Conservation (phyloP, 768 basidiomycete species). For the Tephrocybe sp. region DNA sequence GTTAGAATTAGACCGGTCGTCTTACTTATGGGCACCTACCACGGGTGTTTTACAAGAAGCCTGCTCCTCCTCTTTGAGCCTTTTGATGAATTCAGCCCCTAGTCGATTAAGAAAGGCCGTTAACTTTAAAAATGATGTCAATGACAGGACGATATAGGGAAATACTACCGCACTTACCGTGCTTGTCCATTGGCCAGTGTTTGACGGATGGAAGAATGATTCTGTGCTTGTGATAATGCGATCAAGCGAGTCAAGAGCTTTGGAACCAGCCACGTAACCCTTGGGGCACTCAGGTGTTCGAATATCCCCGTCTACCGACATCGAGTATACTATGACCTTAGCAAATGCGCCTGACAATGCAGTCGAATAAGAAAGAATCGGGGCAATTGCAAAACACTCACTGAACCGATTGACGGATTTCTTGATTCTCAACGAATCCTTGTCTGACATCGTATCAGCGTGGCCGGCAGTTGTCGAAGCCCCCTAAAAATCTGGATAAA, state of each 20-base stretch:
- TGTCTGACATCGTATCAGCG: constrained; percentile 64
- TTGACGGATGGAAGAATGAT: constrained; percentile 94
- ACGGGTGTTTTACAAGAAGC: constrained; percentile 77
- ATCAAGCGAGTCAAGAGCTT: constrained; percentile 84
- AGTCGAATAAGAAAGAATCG: constrained; percentile 8
- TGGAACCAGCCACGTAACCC: constrained; percentile 79
- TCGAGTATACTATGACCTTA: constrained; percentile 85
- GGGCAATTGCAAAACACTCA: constrained; percentile 28
- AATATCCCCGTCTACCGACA: constrained; percentile 75
- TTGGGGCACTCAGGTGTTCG: constrained; percentile 43
- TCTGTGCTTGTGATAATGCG: constrained; percentile 90
- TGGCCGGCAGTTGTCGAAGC: constrained; percentile 66
- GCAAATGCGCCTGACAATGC: constrained; percentile 67
- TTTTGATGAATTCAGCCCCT: constrained; percentile 74
- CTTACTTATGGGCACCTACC: constrained; percentile 34
- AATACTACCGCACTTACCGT: constrained; percentile 37
- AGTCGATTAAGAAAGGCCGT: constrained; percentile 74
- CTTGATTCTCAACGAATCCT: constrained; percentile 62
- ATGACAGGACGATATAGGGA: constrained; percentile 1
- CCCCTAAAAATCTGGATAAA: constrained; percentile 47
- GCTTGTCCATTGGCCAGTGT: constrained; percentile 82
- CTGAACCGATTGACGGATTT: constrained; percentile 66
- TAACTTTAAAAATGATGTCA: constrained; percentile 38
- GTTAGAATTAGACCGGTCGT: neutral
- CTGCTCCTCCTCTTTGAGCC: constrained; percentile 78